Evolutionary conservation across 2,329 filamentous ascomycete species (phyloP).

Genomic region (Geosmithia flava): DNA sequence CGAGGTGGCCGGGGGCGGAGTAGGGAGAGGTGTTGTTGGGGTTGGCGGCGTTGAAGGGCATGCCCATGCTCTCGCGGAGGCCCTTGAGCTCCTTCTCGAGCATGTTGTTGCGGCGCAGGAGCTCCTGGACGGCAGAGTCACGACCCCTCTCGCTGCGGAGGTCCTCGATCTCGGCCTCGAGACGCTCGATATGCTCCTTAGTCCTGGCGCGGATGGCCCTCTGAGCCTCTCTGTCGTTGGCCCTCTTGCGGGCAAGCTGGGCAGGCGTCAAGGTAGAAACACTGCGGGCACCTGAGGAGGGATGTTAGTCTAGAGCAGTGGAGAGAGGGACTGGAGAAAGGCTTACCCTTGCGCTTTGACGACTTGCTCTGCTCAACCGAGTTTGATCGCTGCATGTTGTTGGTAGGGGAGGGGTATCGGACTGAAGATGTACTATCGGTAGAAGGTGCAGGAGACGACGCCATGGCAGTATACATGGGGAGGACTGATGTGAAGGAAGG

Average conservation of each 20-base stretch:
- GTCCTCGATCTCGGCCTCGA: conserved; percentile 66
- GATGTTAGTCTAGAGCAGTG: neutral
- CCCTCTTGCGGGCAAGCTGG: conserved; percentile 79
- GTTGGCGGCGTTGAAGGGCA: conserved; percentile 15
- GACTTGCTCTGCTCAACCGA: conserved; percentile 29
- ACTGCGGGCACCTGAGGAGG: conserved; percentile 47
- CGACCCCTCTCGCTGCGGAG: conserved; percentile 39
- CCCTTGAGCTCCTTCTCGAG: conserved; percentile 39
- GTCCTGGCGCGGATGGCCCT: conserved; percentile 77
- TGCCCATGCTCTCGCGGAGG: conserved; percentile 30
- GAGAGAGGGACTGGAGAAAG: neutral
- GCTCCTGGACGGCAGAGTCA: conserved; percentile 37
- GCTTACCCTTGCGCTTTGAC: conserved; percentile 33
- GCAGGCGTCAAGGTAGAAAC: conserved; percentile 81
- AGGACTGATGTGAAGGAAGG: neutral
- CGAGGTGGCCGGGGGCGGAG: conserved; percentile 24
- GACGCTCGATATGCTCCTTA: conserved; percentile 69
- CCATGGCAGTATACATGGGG: conserved; percentile 3
- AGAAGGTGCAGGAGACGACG: conserved; percentile 6
- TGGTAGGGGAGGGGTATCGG: conserved; percentile 1
- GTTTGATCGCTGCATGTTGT: conserved; percentile 26
- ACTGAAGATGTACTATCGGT: conserved; percentile 1
- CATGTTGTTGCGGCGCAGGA: conserved; percentile 37
- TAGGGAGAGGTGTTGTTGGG: conserved; percentile 20
- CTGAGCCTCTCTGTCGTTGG: conserved; percentile 86